Percentiles rank a stretch among this genome's conserved stretches.
Conservation (phyloP, 2,329 filamentous ascomycete species). For the Dactylellina cionopaga region DNA sequence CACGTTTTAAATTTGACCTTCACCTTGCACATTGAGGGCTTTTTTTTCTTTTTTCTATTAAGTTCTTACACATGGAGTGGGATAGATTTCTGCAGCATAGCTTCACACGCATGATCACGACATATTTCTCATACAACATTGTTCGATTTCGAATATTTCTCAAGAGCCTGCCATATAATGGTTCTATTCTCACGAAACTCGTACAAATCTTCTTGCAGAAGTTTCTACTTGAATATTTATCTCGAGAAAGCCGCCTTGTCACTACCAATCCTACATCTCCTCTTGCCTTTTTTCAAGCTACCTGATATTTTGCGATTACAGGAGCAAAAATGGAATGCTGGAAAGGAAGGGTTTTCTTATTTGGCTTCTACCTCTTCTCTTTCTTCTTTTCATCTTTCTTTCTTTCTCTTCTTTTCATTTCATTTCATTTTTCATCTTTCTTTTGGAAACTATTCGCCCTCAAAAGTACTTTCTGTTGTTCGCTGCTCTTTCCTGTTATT, state of each 20-base stretch:
- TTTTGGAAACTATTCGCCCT: no score
- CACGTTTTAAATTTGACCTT: not conserved
- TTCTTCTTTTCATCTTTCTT: slow-evolving; percentile 5
- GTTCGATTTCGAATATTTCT: slow-evolving; percentile 14
- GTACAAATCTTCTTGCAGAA: slow-evolving; percentile 48
- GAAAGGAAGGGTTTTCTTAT: slow-evolving; percentile 16
- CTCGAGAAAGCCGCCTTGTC: slow-evolving; percentile 21
- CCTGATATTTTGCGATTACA: slow-evolving; percentile 43
- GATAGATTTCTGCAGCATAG: slow-evolving; percentile 47
- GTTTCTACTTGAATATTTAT: not conserved
- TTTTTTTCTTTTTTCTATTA: not conserved
- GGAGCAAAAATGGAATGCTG: slow-evolving; percentile 35
- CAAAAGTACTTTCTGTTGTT: no score
- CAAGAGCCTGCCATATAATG: slow-evolving; percentile 16
- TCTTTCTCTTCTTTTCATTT: not conserved
- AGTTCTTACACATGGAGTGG: slow-evolving; percentile 25
- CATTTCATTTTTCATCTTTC: no score
- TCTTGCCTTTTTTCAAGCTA: slow-evolving; percentile 11
- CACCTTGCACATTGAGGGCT: slow-evolving; percentile 6
- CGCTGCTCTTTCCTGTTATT: no score
- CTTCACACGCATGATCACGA: slow-evolving; percentile 40
- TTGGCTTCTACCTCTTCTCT: slow-evolving; percentile 4
- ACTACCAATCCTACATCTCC: not conserved
- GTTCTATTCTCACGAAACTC: slow-evolving; percentile 28
- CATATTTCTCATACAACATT: slow-evolving; percentile 16